Percentiles rank a stretch among this genome's conserved stretches.
phyloP scores from a whole-genome alignment of 1,139 yeast species.

The Geotrichum macrosporum region DNA sequence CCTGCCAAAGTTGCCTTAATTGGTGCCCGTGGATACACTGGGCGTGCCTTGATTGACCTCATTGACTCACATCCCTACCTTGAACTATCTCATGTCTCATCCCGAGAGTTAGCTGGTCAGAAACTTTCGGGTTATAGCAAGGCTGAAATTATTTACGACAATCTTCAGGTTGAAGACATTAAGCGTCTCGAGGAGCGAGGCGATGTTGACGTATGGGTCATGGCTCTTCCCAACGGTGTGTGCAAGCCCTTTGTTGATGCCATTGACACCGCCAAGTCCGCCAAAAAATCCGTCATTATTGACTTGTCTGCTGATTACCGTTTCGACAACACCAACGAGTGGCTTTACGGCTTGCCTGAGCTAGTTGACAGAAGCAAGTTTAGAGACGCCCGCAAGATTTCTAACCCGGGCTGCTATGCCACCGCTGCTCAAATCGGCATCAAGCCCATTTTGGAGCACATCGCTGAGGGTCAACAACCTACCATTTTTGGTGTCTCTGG shows the following conservation, averaged over 20 bases:
- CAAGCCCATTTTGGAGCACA: slow-evolving; percentile 66
- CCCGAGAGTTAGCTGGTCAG: slow-evolving; percentile 89
- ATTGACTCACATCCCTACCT: slow-evolving; percentile 83
- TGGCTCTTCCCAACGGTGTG: slow-evolving; percentile 98
- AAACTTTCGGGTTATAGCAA: slow-evolving; percentile 83
- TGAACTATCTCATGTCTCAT: slow-evolving; percentile 87
- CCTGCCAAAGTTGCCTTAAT: slow-evolving; percentile 80
- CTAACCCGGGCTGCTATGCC: slow-evolving; percentile 98
- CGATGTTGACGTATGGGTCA: slow-evolving; percentile 93
- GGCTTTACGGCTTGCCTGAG: slow-evolving; percentile 92
- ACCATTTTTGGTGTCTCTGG: slow-evolving; percentile 94
- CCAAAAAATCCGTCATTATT: slow-evolving; percentile 66
- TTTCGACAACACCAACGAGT: slow-evolving; percentile 79
- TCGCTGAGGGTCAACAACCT: slow-evolving; percentile 57
- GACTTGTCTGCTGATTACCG: slow-evolving; percentile 96
- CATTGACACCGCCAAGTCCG: slow-evolving; percentile 55
- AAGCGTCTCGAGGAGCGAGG: slow-evolving; percentile 67
- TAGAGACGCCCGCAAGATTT: slow-evolving; percentile 72
- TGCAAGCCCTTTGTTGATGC: slow-evolving; percentile 97
- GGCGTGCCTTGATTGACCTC: slow-evolving; percentile 83
- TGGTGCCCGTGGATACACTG: slow-evolving; percentile 98
- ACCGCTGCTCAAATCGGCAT: slow-evolving; percentile 95
- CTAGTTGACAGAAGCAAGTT: slow-evolving; percentile 58
- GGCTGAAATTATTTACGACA: slow-evolving; percentile 71
- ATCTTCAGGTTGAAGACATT: slow-evolving; percentile 83